A percentile compares a stretch with the other conserved stretches of the same genome.
Evolutionary conservation across 371 early-diverging fungal species (phyloP).

Genomic region (Actinomortierella wolfii): DNA sequence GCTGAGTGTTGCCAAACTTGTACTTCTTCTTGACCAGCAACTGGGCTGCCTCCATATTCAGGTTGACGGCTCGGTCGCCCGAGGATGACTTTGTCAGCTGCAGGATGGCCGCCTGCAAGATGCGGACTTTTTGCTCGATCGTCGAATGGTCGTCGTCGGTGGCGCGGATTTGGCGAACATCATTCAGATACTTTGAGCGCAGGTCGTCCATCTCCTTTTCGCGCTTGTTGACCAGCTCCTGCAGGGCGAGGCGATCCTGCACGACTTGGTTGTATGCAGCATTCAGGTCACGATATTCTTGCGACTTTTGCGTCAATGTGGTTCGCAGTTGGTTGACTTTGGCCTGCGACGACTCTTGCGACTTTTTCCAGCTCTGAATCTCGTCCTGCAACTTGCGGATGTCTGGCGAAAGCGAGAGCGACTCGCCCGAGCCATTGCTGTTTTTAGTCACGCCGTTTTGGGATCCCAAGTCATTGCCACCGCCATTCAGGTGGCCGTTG

Average conservation of each 20-base stretch:
- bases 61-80: constrained; percentile 34
- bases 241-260: constrained; percentile 37
- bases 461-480: constrained; percentile 21
- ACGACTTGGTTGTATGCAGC: constrained; percentile 23
- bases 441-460: constrained; percentile 4
- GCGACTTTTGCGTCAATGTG: constrained; percentile 34
- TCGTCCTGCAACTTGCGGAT: constrained; percentile 39
- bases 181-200: constrained; percentile 42
- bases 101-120: constrained; percentile 40
- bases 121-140: constrained; percentile 37
- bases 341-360: constrained; percentile 34
- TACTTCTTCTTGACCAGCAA: constrained; percentile 36
- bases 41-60: constrained; percentile 32
- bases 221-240: constrained; percentile 41
- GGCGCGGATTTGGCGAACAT: constrained; percentile 44
- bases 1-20: constrained; percentile 38
- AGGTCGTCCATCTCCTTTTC: constrained; percentile 45
- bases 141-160: constrained; percentile 45
- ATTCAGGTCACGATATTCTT: constrained; percentile 37
- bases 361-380: constrained; percentile 36
- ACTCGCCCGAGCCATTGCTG: constrained; percentile 17
- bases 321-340: constrained; percentile 32
- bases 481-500: constrained; percentile 10
- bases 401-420: constrained; percentile 15
- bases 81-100: constrained; percentile 43